Conservation (phyloP, 768 basidiomycete genomes). For the Boletellus ananas region DNA sequence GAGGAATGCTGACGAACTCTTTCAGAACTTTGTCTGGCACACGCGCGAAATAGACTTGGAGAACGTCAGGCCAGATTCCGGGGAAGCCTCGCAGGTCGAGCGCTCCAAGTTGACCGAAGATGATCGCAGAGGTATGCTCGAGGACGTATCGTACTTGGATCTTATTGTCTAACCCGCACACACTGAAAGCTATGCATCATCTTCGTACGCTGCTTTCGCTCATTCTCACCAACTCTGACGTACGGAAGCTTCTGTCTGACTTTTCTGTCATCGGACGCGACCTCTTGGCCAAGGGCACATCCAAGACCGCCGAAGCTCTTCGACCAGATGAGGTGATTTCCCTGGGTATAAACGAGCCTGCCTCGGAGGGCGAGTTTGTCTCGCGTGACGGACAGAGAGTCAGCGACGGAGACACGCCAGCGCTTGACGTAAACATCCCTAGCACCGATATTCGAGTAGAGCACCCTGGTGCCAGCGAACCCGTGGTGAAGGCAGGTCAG, state of each 20-base stretch:
- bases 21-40: slow-evolving; percentile 89
- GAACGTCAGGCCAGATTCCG: slow-evolving; percentile 41
- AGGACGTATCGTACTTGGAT: not conserved
- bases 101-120: slow-evolving; percentile 56
- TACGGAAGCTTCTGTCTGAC: slow-evolving; percentile 83
- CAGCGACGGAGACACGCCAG: slow-evolving; percentile 44
- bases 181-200: slow-evolving; percentile 68
- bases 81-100: slow-evolving; percentile 45
- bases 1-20: slow-evolving; percentile 88
- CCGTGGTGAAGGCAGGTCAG: slow-evolving; percentile 30
- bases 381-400: slow-evolving; percentile 41
- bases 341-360: slow-evolving; percentile 67
- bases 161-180: slow-evolving; percentile 7
- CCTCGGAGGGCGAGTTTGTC: slow-evolving; percentile 63
- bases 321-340: slow-evolving; percentile 60
- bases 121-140: slow-evolving; percentile 51
- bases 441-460: slow-evolving; percentile 39
- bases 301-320: slow-evolving; percentile 64
- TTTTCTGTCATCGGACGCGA: slow-evolving; percentile 78
- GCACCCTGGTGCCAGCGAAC: slow-evolving; percentile 50
- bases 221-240: slow-evolving; percentile 89
- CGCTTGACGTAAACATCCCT: slow-evolving; percentile 45
- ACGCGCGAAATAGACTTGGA: slow-evolving; percentile 47
- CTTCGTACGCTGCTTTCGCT: slow-evolving; percentile 85
- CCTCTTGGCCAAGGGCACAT: slow-evolving; percentile 69